These are phyloP conservation scores for Aspergillus persii DNA, from an alignment of 2,329 filamentous ascomycete species.

Conservation along the genomic window DNA sequence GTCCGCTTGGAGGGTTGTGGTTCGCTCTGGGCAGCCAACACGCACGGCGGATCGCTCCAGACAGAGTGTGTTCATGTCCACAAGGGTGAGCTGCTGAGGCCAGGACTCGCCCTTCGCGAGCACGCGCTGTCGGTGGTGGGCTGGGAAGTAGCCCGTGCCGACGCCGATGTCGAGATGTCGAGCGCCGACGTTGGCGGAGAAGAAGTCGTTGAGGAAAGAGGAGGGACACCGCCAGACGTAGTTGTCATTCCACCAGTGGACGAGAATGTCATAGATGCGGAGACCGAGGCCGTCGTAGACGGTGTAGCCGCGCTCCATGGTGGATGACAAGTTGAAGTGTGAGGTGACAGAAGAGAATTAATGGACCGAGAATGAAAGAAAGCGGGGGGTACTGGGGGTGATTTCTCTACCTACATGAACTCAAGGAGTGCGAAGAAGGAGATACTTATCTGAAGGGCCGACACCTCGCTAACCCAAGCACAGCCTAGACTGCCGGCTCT, in stretches of 20 bases:
- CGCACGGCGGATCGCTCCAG: constrained; percentile 3
- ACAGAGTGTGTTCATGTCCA: constrained; percentile 20
- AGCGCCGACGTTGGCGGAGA: constrained; percentile 19
- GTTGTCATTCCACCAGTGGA: constrained; percentile 18
- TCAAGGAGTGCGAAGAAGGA: too few species aligned
- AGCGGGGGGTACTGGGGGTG: too few species aligned
- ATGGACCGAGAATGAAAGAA: too few species aligned
- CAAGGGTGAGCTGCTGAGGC: constrained; percentile 17
- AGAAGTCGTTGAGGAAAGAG: constrained; percentile 22
- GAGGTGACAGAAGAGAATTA: background rate
- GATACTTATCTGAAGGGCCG: too few species aligned
- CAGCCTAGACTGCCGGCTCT: too few species aligned
- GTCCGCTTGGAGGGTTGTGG: constrained; percentile 35
- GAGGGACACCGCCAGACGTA: constrained; percentile 30
- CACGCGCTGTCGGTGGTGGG: constrained; percentile 1
- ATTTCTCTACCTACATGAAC: too few species aligned
- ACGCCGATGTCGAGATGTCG: constrained; percentile 31
- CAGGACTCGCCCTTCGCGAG: constrained; percentile 1
- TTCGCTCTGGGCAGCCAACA: constrained; percentile 7
- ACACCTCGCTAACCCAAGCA: too few species aligned
- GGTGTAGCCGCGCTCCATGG: background rate
- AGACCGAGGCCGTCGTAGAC: background rate
- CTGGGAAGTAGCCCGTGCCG: constrained; percentile 30
- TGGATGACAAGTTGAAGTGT: background rate
- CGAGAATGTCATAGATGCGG: background rate